Percentiles rank a stretch among this genome's conserved stretches.
Evolutionary conservation across 495 filamentous ascomycete genomes (phyloP).

Genomic region (Clohesyomyces aquaticus): DNA sequence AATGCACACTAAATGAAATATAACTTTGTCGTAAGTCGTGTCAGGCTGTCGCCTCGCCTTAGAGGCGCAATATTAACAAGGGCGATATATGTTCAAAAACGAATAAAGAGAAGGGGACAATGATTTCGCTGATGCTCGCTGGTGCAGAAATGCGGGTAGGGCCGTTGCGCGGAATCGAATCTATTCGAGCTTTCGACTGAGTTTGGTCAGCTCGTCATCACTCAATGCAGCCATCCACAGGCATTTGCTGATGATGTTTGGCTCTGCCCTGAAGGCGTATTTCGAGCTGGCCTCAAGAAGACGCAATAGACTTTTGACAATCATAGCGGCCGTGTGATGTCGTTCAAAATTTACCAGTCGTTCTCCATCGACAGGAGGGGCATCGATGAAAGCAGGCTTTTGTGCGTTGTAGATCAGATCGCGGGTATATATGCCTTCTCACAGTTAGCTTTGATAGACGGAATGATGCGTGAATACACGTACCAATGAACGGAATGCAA

Average conservation of each 20-base stretch:
- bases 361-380: conserved; percentile 64
- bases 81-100: background rate
- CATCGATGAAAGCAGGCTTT: conserved; percentile 73
- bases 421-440: conserved; percentile 78
- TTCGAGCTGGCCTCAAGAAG: conserved; percentile 81
- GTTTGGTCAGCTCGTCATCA: conserved; percentile 75
- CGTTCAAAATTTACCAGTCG: conserved; percentile 94
- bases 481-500: conserved; percentile 95
- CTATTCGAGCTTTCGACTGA: conserved; percentile 33
- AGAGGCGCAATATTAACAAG: conserved; percentile 6
- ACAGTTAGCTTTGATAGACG: background rate
- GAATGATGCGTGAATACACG: conserved; percentile 37
- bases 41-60: background rate
- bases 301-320: conserved; percentile 89
- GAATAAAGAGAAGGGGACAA: background rate
- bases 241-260: conserved; percentile 85
- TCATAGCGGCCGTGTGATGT: conserved; percentile 83
- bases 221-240: conserved; percentile 90
- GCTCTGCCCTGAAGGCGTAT: conserved; percentile 82
- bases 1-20: conserved; percentile 19
- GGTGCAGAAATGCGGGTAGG: conserved; percentile 7
- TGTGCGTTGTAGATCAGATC: conserved; percentile 97
- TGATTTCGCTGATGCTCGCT: conserved; percentile 14
- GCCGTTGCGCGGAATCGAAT: conserved; percentile 2
- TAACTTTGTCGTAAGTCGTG: conserved; percentile 28